Conservation (phyloP, 371 early-diverging fungal genomes). For the Coemansia sp. region DNA sequence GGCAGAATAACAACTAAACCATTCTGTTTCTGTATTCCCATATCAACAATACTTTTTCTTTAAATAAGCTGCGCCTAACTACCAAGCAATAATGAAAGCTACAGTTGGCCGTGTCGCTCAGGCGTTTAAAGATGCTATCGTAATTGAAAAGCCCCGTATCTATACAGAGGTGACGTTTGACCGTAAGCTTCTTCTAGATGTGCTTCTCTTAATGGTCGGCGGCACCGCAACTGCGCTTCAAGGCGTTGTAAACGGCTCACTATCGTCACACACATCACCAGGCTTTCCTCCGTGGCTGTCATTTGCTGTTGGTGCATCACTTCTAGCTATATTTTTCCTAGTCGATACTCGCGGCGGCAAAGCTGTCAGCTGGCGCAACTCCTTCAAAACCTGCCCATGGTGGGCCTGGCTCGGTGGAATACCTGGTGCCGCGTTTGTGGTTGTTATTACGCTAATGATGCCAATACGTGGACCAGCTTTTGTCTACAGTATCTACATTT, state of each 20-base stretch:
- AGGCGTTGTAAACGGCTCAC: constrained; percentile 1
- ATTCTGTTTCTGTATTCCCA: not conserved
- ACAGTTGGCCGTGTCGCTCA: not conserved
- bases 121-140: not conserved
- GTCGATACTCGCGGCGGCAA: constrained; percentile 4
- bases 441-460: constrained; percentile 4
- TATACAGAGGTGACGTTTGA: constrained; percentile 1
- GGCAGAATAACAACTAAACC: no score
- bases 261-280: not conserved
- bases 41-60: not conserved
- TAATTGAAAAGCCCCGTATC: not conserved
- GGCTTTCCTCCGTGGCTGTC: constrained; percentile 7
- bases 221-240: constrained; percentile 1
- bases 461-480: not conserved
- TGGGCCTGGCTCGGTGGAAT: constrained; percentile 3
- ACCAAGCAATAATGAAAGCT: not conserved
- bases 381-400: not conserved
- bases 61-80: no score
- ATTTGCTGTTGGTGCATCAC: not conserved
- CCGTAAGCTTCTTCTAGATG: constrained; percentile 1
- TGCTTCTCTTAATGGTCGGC: not conserved
- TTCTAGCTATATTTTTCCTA: not conserved
- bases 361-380: constrained; percentile 4
- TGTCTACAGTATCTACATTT: constrained; percentile 6
- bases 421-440: constrained; percentile 3